Evolutionary conservation across 768 basidiomycete genomes (phyloP).

Genomic region (Pleurotus pulmonarius): DNA sequence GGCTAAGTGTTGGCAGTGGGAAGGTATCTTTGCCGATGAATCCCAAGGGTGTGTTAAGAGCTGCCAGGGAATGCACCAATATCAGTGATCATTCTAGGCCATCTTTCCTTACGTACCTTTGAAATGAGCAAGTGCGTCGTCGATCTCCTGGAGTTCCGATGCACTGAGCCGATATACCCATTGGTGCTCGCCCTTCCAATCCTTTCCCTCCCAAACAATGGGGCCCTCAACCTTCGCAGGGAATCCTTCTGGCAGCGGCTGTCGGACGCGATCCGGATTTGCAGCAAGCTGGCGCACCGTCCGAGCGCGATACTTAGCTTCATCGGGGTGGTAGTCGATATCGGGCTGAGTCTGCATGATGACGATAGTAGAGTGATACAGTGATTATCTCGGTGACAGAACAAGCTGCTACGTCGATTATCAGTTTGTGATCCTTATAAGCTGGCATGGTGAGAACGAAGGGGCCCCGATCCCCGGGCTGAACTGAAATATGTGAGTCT

Average conservation of each 20-base stretch:
- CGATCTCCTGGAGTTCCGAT: constrained; percentile 33
- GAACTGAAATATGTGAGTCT: too few relatives aligned
- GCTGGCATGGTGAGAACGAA: constrained; percentile 1
- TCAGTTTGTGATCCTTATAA: constrained; percentile 9
- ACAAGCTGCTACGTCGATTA: neutral
- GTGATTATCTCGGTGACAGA: too few relatives aligned
- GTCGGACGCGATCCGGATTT: constrained; percentile 28
- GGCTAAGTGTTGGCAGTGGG: constrained; percentile 37
- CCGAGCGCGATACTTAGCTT: constrained; percentile 33
- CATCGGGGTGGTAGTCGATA: constrained; percentile 40
- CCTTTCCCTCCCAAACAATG: constrained; percentile 42
- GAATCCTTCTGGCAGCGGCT: constrained; percentile 32
- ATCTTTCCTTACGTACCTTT: constrained; percentile 22
- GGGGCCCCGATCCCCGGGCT: neutral
- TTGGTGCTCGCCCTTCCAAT: constrained; percentile 37
- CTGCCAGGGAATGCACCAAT: constrained; percentile 10
- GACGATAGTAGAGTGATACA: neutral
- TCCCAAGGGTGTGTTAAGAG: constrained; percentile 26
- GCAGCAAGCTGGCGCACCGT: constrained; percentile 33
- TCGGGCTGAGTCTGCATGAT: constrained; percentile 30
- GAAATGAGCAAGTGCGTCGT: constrained; percentile 34
- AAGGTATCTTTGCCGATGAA: constrained; percentile 34
- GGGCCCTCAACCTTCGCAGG: constrained; percentile 31
- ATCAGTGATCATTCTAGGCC: too few relatives aligned
- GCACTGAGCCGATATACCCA: constrained; percentile 38